These are phyloP conservation scores for Nicotiana tomentosiformis DNA, from an alignment of 257 asterid genomes.

Conservation along the genomic window DNA sequence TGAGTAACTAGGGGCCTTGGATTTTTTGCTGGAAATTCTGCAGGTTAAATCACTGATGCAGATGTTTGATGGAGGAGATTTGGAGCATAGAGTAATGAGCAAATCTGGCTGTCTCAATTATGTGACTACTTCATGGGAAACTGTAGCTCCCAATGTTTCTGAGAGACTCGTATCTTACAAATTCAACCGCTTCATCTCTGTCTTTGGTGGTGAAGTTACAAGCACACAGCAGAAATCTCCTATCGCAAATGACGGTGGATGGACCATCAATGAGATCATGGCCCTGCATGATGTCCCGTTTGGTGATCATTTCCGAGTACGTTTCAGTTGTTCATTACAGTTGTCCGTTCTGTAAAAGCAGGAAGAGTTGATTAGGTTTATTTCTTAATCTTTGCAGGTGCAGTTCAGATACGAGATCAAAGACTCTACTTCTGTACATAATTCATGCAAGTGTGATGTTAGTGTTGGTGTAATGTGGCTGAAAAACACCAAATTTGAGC, in stretches of 20 bases:
- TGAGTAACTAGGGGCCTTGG: not conserved
- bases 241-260: constrained; percentile 39
- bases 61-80: constrained; percentile 75
- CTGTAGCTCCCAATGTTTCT: constrained; percentile 22
- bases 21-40: constrained; percentile 4
- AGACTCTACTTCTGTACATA: constrained; percentile 32
- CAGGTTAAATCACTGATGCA: constrained; percentile 59
- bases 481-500: constrained; percentile 53
- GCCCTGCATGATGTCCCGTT: constrained; percentile 66
- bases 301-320: constrained; percentile 63
- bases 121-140: constrained; percentile 56
- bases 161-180: constrained; percentile 65
- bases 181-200: constrained; percentile 57
- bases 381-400: constrained; percentile 37
- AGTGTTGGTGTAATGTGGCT: constrained; percentile 72
- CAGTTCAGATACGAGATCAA: constrained; percentile 52
- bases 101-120: constrained; percentile 76
- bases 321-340: constrained; percentile 10
- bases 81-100: constrained; percentile 73
- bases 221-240: constrained; percentile 59
- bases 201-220: constrained; percentile 78
- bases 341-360: not conserved
- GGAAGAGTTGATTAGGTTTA: not conserved
- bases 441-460: constrained; percentile 51
- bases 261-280: constrained; percentile 63